A percentile compares a stretch with the other conserved stretches of the same genome.
Conservation (phyloP, 331 rosid species). For the Phaseolus coccineus region DNA sequence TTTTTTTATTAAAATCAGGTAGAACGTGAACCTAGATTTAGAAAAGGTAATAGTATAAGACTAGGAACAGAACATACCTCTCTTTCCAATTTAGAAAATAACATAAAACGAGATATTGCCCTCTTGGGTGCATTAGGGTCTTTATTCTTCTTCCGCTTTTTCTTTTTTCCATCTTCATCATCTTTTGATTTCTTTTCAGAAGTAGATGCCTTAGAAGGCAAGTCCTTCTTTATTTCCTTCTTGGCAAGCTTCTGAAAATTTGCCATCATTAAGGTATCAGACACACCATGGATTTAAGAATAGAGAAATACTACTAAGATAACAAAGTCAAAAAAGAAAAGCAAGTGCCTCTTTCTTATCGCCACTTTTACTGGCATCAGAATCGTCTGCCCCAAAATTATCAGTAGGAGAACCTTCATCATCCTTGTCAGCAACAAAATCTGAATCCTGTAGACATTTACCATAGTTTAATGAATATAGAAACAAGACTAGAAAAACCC, state of each 20-base stretch:
- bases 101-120: conserved; percentile 96
- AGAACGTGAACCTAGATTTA: not conserved
- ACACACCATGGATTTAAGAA: conserved; percentile 16
- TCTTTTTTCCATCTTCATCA: conserved; percentile 90
- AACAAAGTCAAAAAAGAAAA: conserved; percentile 33
- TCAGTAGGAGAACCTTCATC: conserved; percentile 97
- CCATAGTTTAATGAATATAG: conserved; percentile 21
- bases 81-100: conserved; percentile 94
- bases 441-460: conserved; percentile 72
- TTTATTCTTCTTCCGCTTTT: conserved; percentile 92
- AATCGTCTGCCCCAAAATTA: conserved; percentile 91
- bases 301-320: conserved; percentile 19
- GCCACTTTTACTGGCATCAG: conserved; percentile 81
- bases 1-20: conserved; percentile 15
- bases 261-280: conserved; percentile 39
- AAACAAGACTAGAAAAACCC: conserved; percentile 20
- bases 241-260: conserved; percentile 80
- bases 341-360: conserved; percentile 78
- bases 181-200: conserved; percentile 83
- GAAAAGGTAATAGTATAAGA: conserved; percentile 22
- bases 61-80: conserved; percentile 64
- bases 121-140: conserved; percentile 99
- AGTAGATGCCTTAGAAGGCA: conserved; percentile 77
- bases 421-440: conserved; percentile 84
- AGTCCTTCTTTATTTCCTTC: conserved; percentile 82